A percentile compares a stretch with the other conserved stretches of the same genome.
Evolutionary conservation across 2,329 filamentous ascomycete genomes (phyloP).

Genomic region (Xylaria sp.): DNA sequence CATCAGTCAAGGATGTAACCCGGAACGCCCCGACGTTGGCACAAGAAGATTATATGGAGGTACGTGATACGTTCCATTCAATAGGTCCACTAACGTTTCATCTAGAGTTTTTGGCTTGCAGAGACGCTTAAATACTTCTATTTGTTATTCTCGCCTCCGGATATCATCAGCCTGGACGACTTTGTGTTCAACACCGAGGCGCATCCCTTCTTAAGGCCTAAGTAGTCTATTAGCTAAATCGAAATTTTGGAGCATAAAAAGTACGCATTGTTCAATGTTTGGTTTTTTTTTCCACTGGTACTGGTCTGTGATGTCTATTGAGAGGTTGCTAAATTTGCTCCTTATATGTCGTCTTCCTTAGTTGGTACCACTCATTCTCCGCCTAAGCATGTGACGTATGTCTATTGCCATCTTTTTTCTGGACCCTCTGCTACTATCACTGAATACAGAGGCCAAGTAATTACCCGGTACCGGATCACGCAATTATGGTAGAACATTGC

Average conservation of each 20-base stretch:
- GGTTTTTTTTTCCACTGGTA: no score
- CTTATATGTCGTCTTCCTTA: neutral
- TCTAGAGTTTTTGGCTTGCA: conserved; percentile 71
- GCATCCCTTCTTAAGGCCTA: conserved; percentile 47
- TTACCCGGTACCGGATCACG: conserved; percentile 38
- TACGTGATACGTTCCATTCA: conserved; percentile 27
- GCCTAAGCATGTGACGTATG: neutral
- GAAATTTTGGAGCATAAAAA: neutral
- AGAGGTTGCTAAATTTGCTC: neutral
- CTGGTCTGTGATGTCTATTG: neutral
- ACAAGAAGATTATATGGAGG: conserved; percentile 57
- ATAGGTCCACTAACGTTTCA: conserved; percentile 9
- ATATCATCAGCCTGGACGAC: conserved; percentile 67
- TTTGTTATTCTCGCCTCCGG: conserved; percentile 62
- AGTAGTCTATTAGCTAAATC: conserved; percentile 7
- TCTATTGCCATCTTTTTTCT: neutral
- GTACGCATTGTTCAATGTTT: neutral
- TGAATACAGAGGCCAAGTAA: neutral
- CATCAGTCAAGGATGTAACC: conserved; percentile 53
- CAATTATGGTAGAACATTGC: conserved; percentile 40
- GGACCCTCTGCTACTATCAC: neutral
- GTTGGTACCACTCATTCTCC: neutral
- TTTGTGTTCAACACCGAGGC: conserved; percentile 62
- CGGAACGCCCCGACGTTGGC: conserved; percentile 55
- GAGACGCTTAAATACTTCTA: conserved; percentile 66